Evolutionary conservation across 1,139 yeast genomes (phyloP).

Genomic region (Magnusiomyces fungicola): DNA sequence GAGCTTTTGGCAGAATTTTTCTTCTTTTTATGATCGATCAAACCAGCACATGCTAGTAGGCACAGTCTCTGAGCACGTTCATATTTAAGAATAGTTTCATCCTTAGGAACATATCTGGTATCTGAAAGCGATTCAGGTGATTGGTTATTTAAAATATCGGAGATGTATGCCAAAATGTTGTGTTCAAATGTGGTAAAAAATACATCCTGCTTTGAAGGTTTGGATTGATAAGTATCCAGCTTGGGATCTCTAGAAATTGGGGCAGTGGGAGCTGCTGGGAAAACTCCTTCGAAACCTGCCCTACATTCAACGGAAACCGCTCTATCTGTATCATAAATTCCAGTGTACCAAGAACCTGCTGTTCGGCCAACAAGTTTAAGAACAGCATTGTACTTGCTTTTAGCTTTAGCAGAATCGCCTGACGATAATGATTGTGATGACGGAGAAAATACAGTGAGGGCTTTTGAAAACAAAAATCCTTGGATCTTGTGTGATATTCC

Average conservation of each 20-base stretch:
- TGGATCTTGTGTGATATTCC: conserved; percentile 57
- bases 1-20: background rate
- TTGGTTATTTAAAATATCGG: conserved; percentile 50
- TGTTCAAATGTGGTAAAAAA: conserved; percentile 54
- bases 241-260: background rate
- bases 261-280: conserved; percentile 23
- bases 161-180: conserved; percentile 49
- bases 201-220: conserved; percentile 49
- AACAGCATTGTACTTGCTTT: conserved; percentile 17
- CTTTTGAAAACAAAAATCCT: conserved; percentile 26
- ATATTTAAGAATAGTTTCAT: conserved; percentile 63
- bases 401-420: background rate
- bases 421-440: background rate
- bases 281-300: background rate
- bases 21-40: conserved; percentile 24
- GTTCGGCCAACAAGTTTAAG: conserved; percentile 62
- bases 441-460: background rate
- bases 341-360: conserved; percentile 66
- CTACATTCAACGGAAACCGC: conserved; percentile 37
- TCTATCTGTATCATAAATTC: conserved; percentile 61
- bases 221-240: conserved; percentile 26
- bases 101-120: conserved; percentile 59
- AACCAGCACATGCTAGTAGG: conserved; percentile 43
- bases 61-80: conserved; percentile 51
- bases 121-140: conserved; percentile 62